phyloP scores from a whole-genome alignment of 139 green algal genomes.

The Chlorella ohadii region DNA sequence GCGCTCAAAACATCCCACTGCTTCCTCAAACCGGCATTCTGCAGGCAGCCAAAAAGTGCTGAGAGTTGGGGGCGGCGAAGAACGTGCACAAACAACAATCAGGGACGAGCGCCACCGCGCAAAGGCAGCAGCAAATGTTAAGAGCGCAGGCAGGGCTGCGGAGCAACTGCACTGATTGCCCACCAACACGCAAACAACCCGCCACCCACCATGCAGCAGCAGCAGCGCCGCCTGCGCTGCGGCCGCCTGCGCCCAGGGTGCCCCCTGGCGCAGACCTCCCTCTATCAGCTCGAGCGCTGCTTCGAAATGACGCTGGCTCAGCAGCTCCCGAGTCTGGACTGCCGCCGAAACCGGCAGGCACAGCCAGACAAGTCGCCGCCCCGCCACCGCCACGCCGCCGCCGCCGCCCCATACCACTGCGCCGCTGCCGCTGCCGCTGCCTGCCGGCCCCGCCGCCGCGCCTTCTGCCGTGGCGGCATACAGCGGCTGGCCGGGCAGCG shows the following conservation, averaged over 20 bases:
- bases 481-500: constrained; percentile 3
- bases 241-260: constrained; percentile 58
- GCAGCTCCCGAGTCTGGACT: constrained; percentile 72
- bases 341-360: constrained; percentile 65
- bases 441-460: background rate
- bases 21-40: constrained; percentile 60
- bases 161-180: no score
- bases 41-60: background rate
- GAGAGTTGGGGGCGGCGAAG: no score
- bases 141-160: no score
- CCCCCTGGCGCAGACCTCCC: constrained; percentile 16
- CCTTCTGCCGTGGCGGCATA: background rate
- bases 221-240: constrained; percentile 74
- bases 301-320: constrained; percentile 56
- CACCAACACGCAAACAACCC: background rate
- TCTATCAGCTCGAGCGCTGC: constrained; percentile 53
- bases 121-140: no score
- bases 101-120: no score
- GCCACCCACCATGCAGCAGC: constrained; percentile 55
- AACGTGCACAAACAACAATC: no score
- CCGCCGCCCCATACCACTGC: background rate
- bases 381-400: constrained; percentile 40
- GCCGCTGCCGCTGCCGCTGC: background rate
- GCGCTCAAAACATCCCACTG: constrained; percentile 50
- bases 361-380: constrained; percentile 54